Conservation (phyloP, 176 grass and related monocot genomes). For the Puccinellia tenuiflora region DNA sequence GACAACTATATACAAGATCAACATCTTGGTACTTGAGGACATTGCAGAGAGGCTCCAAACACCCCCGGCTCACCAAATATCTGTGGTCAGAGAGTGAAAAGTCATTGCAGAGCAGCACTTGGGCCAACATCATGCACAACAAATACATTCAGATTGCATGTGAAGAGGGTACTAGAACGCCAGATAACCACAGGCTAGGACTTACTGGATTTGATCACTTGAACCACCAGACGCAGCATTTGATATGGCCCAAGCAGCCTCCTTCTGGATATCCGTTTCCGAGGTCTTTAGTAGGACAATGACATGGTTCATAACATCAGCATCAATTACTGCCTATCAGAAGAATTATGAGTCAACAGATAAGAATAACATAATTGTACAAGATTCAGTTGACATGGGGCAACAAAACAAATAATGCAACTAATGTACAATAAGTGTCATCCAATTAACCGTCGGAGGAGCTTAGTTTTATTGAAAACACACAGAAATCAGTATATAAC, state of each 20-base stretch:
- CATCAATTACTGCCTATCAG: constrained; percentile 63
- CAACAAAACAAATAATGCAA: background rate
- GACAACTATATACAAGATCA: constrained; percentile 44
- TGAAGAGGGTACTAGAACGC: background rate
- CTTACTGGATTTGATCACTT: constrained; percentile 66
- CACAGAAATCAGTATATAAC: background rate
- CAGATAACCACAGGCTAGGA: background rate
- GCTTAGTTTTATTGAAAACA: background rate
- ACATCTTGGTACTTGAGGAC: constrained; percentile 47
- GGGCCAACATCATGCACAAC: background rate
- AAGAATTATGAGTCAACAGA: constrained; percentile 9
- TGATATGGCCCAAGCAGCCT: constrained; percentile 78
- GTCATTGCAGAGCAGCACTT: background rate
- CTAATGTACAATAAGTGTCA: background rate
- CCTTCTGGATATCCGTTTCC: constrained; percentile 53
- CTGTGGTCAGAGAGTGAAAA: constrained; percentile 16
- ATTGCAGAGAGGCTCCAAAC: constrained; percentile 59
- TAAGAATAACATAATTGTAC: background rate
- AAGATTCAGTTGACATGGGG: constrained; percentile 2
- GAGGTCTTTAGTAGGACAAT: constrained; percentile 45
- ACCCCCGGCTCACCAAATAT: constrained; percentile 68
- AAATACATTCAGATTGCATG: background rate
- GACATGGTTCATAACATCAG: constrained; percentile 55
- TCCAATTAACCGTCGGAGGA: background rate
- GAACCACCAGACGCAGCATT: constrained; percentile 56